A percentile compares a stretch with the other conserved stretches of the same genome.
Conservation (phyloP, 1,139 yeast species). For the Zygosaccharomyces sapae region DNA sequence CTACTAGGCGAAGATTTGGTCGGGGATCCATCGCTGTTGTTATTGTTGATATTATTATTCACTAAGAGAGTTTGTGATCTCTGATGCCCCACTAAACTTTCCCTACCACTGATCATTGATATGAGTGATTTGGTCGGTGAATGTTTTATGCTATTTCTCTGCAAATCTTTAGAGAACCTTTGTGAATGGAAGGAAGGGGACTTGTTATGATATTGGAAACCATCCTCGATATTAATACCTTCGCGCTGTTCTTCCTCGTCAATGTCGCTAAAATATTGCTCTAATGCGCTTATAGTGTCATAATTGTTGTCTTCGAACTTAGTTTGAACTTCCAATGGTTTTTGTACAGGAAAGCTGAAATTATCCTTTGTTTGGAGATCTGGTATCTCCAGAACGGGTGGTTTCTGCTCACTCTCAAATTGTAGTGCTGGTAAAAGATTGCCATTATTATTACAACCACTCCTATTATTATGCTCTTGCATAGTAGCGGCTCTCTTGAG, state of each 20-base stretch:
- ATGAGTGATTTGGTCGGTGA: conserved; percentile 35
- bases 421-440: conserved; percentile 20
- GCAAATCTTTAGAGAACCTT: conserved; percentile 14
- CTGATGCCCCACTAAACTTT: conserved; percentile 18
- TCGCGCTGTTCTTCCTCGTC: conserved; percentile 15
- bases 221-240: conserved; percentile 23
- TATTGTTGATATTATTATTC: conserved; percentile 9
- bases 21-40: conserved; percentile 17
- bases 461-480: conserved; percentile 9
- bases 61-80: conserved; percentile 16
- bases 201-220: conserved; percentile 24
- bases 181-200: conserved; percentile 18
- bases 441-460: background rate
- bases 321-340: background rate
- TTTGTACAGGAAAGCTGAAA: conserved; percentile 21
- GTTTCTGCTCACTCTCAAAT: conserved; percentile 9
- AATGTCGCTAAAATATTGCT: conserved; percentile 25
- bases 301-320: conserved; percentile 7
- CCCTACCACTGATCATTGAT: conserved; percentile 29
- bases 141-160: conserved; percentile 23
- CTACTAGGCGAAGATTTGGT: conserved; percentile 33
- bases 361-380: conserved; percentile 12
- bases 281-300: conserved; percentile 31
- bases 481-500: conserved; percentile 17
- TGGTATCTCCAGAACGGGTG: background rate